Evolutionary conservation across 2,329 filamentous ascomycete species (phyloP).

Genomic region (Colletotrichum australisinense): DNA sequence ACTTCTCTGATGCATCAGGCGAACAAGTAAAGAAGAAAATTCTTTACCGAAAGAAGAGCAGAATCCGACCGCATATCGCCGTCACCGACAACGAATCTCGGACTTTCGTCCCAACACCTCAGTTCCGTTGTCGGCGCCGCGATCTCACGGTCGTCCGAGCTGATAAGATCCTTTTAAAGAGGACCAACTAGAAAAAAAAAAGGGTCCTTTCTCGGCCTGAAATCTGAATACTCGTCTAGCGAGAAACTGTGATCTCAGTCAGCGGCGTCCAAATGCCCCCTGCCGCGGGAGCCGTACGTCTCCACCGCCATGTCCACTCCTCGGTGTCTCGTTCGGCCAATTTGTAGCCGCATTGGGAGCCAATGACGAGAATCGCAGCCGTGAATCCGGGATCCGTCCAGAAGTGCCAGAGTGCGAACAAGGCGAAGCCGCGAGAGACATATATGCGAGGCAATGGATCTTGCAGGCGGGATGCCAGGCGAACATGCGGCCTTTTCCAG

Average conservation of each 20-base stretch:
- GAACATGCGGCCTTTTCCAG: background rate
- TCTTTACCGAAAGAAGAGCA: background rate
- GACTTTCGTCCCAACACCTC: constrained; percentile 25
- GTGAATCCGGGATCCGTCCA: background rate
- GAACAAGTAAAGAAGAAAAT: background rate
- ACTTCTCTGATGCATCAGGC: background rate
- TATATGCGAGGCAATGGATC: constrained; percentile 4
- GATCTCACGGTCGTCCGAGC: constrained; percentile 17
- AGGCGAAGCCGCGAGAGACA: background rate
- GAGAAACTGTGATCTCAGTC: constrained; percentile 22
- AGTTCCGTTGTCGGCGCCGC: constrained; percentile 20
- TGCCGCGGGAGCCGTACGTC: constrained; percentile 13
- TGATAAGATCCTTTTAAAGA: constrained; percentile 5
- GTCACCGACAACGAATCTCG: constrained; percentile 12
- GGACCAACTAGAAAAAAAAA: background rate
- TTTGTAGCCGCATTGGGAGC: background rate
- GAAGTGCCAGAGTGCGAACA: background rate
- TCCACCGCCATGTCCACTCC: constrained; percentile 16
- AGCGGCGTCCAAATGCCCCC: constrained; percentile 13
- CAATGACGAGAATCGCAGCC: background rate
- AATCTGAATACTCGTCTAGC: background rate
- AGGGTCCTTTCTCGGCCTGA: constrained; percentile 14
- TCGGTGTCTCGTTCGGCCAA: constrained; percentile 27
- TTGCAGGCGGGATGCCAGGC: background rate
- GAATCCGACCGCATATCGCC: background rate